Evolutionary conservation across 352 stramenopile species (phyloP), one percentile per base, ranked within the genome.

Genomic region (Phytopythium vexans): DNA sequence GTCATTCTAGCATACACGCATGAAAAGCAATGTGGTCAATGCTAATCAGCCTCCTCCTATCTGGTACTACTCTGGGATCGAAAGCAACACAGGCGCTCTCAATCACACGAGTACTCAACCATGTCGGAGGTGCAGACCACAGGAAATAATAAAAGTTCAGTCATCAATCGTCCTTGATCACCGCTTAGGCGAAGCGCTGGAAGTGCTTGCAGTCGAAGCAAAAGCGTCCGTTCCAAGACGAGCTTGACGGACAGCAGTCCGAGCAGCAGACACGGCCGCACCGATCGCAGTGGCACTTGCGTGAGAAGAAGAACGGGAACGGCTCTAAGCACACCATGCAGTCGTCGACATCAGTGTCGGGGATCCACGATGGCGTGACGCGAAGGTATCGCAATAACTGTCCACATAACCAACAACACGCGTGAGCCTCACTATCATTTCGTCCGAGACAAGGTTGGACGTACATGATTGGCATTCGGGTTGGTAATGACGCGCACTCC

Each of bases 121-220:
- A n/a, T n/a, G n/a, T n/a, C n/a, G n/a, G n/a, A n/a, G n/a, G n/a
- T n/a, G n/a, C n/a, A n/a, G n/a, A n/a, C n/a, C n/a, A n/a, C n/a
- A n/a, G n/a, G n/a, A n/a, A n/a, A n/a, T n/a, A n/a, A n/a, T n/a
- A n/a, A n/a, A n/a, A n/a, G n/a, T n/a, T n/a, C n/a, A n/a, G n/a
- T n/a, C n/a, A n/a, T n/a, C n/a, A 40, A 40, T 7, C 11, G 36
- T 7, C 33, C 12, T 27, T 32, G n/a, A 6, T 32, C 41, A 3
- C 41, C 12, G 12, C 52, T 66, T 69, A 79, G 16, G 51, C 61
- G 21, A 75, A 64, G 52, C 86, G 75, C 37, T 83, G 68, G 56
- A 86, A 88, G 61, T 88, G 77, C 38, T 86, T 86, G 64, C 79
- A 89, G 67, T 89, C 76, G 32, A 89, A 89, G 60, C 79, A 89